Conservation (phyloP, 2,329 filamentous ascomycete species). For the Cladophialophora immunda region DNA sequence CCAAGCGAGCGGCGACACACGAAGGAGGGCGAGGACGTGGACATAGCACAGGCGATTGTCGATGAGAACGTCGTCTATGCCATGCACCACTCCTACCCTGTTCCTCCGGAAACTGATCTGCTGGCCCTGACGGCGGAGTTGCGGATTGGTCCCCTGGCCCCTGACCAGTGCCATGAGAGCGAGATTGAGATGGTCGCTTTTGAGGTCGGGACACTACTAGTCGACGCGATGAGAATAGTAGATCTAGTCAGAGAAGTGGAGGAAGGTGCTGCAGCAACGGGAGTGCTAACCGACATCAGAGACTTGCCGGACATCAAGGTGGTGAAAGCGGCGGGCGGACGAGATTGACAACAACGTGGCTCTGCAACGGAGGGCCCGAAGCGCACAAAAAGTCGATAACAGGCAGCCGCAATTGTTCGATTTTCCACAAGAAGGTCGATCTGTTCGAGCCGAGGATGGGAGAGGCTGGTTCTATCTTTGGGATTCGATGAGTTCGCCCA, state of each 20-base stretch:
- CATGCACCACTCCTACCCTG: conserved; percentile 56
- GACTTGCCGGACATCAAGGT: conserved; percentile 40
- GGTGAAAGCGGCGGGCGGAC: conserved; percentile 7
- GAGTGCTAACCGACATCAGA: conserved; percentile 36
- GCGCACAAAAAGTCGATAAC: background rate
- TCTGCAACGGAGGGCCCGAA: background rate
- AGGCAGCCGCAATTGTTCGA: conserved; percentile 4
- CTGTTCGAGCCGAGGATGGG: background rate
- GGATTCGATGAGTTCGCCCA: background rate
- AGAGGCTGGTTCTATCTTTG: background rate
- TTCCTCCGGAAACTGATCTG: conserved; percentile 60
- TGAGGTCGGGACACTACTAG: conserved; percentile 43
- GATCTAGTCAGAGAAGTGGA: conserved; percentile 40
- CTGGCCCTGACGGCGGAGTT: conserved; percentile 67
- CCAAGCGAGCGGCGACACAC: conserved; percentile 37
- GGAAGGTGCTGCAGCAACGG: conserved; percentile 32
- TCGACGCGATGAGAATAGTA: conserved; percentile 41
- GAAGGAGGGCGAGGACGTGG: conserved; percentile 32
- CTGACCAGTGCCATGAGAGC: conserved; percentile 59
- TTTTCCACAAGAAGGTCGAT: background rate
- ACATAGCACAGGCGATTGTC: conserved; percentile 61
- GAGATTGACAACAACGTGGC: background rate
- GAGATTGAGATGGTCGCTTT: conserved; percentile 57
- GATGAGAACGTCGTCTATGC: conserved; percentile 66
- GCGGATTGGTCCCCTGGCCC: conserved; percentile 52